These are phyloP conservation scores for Neurospora sp. DNA, from an alignment of 2,329 filamentous ascomycete genomes.

Conservation along the genomic window DNA sequence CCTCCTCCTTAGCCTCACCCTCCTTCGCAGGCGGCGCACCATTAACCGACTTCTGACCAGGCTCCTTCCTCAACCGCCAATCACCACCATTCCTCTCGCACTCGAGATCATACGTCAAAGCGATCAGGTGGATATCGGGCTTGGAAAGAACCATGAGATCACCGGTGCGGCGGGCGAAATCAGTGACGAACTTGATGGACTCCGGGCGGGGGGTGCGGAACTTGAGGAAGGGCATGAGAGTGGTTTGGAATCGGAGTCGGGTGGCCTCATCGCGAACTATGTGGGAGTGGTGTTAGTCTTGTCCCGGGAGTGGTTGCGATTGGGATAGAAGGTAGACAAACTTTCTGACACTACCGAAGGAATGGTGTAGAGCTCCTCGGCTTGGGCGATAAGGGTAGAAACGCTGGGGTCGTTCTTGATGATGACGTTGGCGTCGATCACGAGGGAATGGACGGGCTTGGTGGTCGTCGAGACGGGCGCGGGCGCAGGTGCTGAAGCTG, in stretches of 20 bases:
- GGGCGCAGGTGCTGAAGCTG: conserved; percentile 1
- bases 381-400: conserved; percentile 69
- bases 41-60: conserved; percentile 70
- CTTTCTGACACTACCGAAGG: conserved; percentile 78
- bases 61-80: conserved; percentile 70
- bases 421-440: conserved; percentile 85
- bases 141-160: conserved; percentile 80
- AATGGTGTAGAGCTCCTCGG: conserved; percentile 71
- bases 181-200: conserved; percentile 69
- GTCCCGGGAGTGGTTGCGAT: background rate
- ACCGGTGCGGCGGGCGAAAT: conserved; percentile 83
- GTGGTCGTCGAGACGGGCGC: conserved; percentile 3
- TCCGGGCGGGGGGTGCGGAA: conserved; percentile 64
- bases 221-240: conserved; percentile 75
- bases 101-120: conserved; percentile 89
- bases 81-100: conserved; percentile 83
- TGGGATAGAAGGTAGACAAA: conserved; percentile 27
- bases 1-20: conserved; percentile 18
- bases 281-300: conserved; percentile 1
- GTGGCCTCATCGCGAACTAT: conserved; percentile 63
- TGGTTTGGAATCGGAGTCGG: conserved; percentile 70
- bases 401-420: conserved; percentile 87
- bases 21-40: conserved; percentile 49
- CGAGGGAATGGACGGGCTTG: conserved; percentile 35
- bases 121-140: conserved; percentile 82